Percentiles rank a stretch among this genome's conserved stretches.
Evolutionary conservation across 805 yeast genomes (phyloP).

Genomic region (Pichia pseudocactophila): DNA sequence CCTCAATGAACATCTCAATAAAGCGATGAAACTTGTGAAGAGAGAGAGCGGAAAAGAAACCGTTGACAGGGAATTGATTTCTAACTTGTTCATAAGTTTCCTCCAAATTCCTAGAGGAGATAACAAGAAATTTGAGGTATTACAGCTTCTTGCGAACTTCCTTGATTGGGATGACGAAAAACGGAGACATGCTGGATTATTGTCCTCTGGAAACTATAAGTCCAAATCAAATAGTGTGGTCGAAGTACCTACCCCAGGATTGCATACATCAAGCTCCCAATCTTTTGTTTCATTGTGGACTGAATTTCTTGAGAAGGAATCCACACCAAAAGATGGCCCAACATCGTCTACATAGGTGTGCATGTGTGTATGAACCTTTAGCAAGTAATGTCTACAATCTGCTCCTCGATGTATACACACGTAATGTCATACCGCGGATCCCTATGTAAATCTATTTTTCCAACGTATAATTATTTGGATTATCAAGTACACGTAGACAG

Average conservation of each 20-base stretch:
- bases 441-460: no score
- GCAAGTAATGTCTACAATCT: no score
- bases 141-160: constrained; percentile 72
- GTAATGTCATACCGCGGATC: no score
- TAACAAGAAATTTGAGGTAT: constrained; percentile 87
- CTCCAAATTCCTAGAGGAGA: constrained; percentile 86
- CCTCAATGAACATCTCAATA: constrained; percentile 89
- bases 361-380: no score
- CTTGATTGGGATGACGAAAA: constrained; percentile 84
- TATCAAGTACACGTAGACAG: no score
- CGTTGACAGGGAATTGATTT: constrained; percentile 81
- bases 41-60: constrained; percentile 65
- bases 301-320: constrained; percentile 67
- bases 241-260: constrained; percentile 16
- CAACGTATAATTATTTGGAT: no score
- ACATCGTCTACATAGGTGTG: no score
- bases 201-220: constrained; percentile 20
- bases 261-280: constrained; percentile 17
- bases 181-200: constrained; percentile 65
- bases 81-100: constrained; percentile 79
- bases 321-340: constrained; percentile 27
- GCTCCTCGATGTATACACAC: no score
- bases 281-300: constrained; percentile 70
- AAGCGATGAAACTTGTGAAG: constrained; percentile 77
- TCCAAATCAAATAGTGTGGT: constrained; percentile 27